Base-by-base conservation (phyloP, 2,329 filamentous ascomycete genomes). In the Ploettnerulaceae sp. region DNA sequence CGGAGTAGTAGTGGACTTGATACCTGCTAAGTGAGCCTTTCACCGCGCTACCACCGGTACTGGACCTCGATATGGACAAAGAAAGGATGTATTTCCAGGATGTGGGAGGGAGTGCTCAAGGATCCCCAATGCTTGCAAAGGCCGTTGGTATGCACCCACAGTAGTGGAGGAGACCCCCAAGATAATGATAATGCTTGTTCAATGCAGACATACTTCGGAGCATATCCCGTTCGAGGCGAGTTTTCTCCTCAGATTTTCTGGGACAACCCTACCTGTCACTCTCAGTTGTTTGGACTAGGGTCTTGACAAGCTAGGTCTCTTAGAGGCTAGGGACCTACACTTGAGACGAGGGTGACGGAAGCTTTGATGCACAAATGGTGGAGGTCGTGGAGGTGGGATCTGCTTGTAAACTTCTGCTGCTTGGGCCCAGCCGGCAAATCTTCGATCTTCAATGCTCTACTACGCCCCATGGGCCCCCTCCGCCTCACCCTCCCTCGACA, bases 291-390 rank as follows among this genome's bases (percentile, higher is more conserved):
- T 60, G 51, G 53, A 49, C 58, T 45, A 54, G 59, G 59, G 47
- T 60, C 48, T 46, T 58, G 57, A 59, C 59, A 55, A 55, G 54
- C 55, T 47, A 55, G n/a, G n/a, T n/a, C n/a, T n/a, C n/a, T n/a
- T n/a, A n/a, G n/a, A n/a, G n/a, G n/a, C n/a, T n/a, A 53, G 55
- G 33, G 52, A 28, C 7, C 7, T 42, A 26, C 24, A 61, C 49
- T 57, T 61, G 59, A 62, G 59, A 62, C 60, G 60, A 62, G 56
- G 57, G 57, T 57, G 55, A 57, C 57, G 57, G 57, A 60, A 56
- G 57, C 46, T 51, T 29, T 55, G 54, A 57, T 50, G 51, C 52
- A 47, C 45, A 49, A 49, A 42, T 47, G 54, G 51, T 48, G 43
- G 53, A 51, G 46, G 53, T 36, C 53, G 51, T 48, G 45, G 52